A percentile compares a stretch with the other conserved stretches of the same genome.
These are phyloP conservation scores for Gaillardinia entomophila DNA, from an alignment of 805 yeast genomes.

Conservation along the genomic window DNA sequence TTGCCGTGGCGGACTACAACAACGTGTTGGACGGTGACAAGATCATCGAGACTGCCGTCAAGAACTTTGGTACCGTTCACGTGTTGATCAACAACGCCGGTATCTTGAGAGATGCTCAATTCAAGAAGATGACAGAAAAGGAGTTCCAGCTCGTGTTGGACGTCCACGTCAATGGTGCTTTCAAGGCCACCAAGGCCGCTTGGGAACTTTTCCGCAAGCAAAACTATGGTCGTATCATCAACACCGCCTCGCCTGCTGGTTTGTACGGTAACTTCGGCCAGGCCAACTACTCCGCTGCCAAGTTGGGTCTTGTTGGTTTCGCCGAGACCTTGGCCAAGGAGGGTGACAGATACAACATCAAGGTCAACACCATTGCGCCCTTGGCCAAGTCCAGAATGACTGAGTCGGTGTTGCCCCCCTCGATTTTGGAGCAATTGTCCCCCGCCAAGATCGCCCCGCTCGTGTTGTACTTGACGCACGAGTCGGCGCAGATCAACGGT, in stretches of 20 bases:
- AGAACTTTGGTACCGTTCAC: constrained; percentile 84
- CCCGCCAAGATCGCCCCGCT: constrained; percentile 93
- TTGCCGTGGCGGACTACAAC: constrained; percentile 91
- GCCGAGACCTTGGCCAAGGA: constrained; percentile 95
- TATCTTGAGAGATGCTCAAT: constrained; percentile 79
- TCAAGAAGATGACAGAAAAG: constrained; percentile 77
- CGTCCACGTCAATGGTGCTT: constrained; percentile 90
- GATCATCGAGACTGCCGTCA: constrained; percentile 80
- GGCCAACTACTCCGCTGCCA: constrained; percentile 91
- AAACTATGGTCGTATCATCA: constrained; percentile 80
- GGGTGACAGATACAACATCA: constrained; percentile 79
- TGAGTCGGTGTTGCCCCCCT: constrained; percentile 81
- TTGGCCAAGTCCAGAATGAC: constrained; percentile 96
- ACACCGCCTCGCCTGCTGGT: constrained; percentile 98
- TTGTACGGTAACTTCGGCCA: constrained; percentile 96
- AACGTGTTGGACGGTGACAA: constrained; percentile 81
- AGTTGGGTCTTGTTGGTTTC: constrained; percentile 82
- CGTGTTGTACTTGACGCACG: constrained; percentile 75
- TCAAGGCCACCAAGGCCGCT: constrained; percentile 77
- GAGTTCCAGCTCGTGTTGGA: constrained; percentile 76
- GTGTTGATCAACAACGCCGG: constrained; percentile 93
- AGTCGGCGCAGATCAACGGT: constrained; percentile 53
- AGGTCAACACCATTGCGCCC: constrained; percentile 86
- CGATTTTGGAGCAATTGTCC: constrained; percentile 68
- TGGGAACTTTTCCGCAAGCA: constrained; percentile 88